phyloP scores from a whole-genome alignment of 306 rosid genomes.

The Hippophae tibetana region DNA sequence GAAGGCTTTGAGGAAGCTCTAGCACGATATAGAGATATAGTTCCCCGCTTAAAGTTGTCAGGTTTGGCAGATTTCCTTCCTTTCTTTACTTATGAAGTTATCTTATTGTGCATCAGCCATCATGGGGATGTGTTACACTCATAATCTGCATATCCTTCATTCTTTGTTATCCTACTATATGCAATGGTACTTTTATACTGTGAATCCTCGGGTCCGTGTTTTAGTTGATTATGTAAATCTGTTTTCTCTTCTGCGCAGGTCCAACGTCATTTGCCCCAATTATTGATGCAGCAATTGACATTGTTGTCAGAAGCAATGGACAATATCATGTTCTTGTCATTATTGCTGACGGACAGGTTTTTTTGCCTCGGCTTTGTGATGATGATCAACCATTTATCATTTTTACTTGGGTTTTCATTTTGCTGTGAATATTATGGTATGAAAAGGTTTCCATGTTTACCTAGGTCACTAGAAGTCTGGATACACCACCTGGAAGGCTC shows the following conservation, averaged over 20 bases:
- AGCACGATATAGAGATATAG: constrained; percentile 67
- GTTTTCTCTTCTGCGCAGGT: constrained; percentile 32
- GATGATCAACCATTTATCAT: not conserved
- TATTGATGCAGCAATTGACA: constrained; percentile 73
- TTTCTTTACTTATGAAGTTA: constrained; percentile 4
- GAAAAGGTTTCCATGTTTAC: constrained; percentile 5
- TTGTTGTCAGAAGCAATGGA: constrained; percentile 63
- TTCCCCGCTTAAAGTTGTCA: constrained; percentile 63
- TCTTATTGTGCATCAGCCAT: not conserved
- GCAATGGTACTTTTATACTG: not conserved
- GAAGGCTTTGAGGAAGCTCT: constrained; percentile 85
- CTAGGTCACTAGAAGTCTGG: constrained; percentile 72
- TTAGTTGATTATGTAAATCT: not conserved
- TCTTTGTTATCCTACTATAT: not conserved
- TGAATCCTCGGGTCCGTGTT: not conserved
- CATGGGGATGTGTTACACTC: no score
- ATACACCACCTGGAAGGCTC: constrained; percentile 44
- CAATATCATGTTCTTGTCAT: constrained; percentile 98
- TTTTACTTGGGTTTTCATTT: constrained; percentile 8
- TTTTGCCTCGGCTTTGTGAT: constrained; percentile 3
- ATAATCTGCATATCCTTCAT: not conserved
- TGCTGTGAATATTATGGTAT: constrained; percentile 5
- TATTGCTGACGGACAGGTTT: constrained; percentile 97
- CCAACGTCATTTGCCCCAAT: constrained; percentile 94
- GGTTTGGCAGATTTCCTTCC: constrained; percentile 35